Conservation (phyloP, 1,139 yeast species). For the Magnusiomyces paraingens region DNA sequence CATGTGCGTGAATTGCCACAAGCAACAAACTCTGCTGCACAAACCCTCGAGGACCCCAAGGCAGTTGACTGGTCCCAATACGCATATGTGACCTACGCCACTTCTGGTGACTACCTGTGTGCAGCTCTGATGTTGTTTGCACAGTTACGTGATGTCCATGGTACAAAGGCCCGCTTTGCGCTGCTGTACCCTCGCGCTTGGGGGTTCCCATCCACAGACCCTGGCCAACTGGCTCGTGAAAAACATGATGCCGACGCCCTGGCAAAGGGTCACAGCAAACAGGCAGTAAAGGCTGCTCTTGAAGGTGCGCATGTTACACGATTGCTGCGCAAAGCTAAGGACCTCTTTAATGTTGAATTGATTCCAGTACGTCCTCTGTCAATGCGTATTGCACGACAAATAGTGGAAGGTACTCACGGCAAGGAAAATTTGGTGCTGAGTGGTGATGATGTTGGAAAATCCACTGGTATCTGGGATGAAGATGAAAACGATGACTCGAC, state of each 20-base stretch:
- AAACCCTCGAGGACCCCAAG: slow-evolving; percentile 2
- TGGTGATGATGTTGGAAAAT: background rate
- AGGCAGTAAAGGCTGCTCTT: background rate
- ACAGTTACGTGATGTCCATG: slow-evolving; percentile 28
- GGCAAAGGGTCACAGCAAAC: no score
- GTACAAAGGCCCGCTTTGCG: slow-evolving; percentile 38
- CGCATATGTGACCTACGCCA: slow-evolving; percentile 47
- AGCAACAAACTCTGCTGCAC: background rate
- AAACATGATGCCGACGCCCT: background rate
- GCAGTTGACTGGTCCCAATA: slow-evolving; percentile 19
- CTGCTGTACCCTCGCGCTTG: slow-evolving; percentile 26
- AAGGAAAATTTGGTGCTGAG: no score
- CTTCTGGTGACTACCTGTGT: slow-evolving; percentile 39
- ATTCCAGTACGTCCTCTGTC: slow-evolving; percentile 25
- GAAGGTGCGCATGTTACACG: background rate
- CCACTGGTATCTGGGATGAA: slow-evolving; percentile 15
- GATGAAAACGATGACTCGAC: slow-evolving; percentile 23
- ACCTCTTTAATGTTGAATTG: slow-evolving; percentile 23
- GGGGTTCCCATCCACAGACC: slow-evolving; percentile 11
- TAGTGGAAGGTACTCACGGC: no score
- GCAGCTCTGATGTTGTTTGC: slow-evolving; percentile 40
- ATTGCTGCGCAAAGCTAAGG: slow-evolving; percentile 13
- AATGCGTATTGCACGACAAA: background rate
- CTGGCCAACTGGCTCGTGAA: slow-evolving; percentile 1
- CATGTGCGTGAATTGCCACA: no score